Evolutionary conservation across 2,329 filamentous ascomycete genomes (phyloP).

Genomic region (Hirsutella minnesotensis): DNA sequence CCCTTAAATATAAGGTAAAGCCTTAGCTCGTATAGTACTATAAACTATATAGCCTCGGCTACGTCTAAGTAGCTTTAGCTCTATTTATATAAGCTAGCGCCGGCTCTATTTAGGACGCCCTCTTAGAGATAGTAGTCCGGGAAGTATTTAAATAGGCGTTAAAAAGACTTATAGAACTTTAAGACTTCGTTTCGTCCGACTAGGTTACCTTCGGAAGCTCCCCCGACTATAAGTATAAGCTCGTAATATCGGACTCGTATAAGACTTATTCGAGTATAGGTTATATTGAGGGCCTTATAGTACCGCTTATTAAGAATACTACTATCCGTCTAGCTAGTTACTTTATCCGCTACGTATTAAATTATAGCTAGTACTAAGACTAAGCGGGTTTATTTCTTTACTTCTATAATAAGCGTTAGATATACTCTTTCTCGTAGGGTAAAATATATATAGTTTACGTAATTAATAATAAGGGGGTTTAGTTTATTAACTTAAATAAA

Average conservation of each 20-base stretch:
- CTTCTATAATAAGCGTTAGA: neutral
- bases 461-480: conserved; percentile 2
- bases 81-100: neutral
- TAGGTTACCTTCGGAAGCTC: neutral
- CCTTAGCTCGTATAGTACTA: neutral
- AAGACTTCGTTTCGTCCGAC: neutral
- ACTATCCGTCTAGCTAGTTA: neutral
- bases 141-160: neutral
- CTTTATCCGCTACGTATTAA: conserved; percentile 1
- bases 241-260: neutral
- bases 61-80: neutral
- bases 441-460: neutral
- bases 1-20: neutral
- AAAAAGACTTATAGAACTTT: neutral
- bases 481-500: conserved; percentile 1
- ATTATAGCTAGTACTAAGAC: neutral
- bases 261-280: neutral
- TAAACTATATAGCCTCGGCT: conserved; percentile 1
- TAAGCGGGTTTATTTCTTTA: neutral
- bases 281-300: neutral
- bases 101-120: too few species aligned
- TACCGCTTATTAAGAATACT: neutral
- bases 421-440: neutral
- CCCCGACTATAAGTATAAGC: neutral
- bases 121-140: neutral